Conservation (phyloP, 306 rosid genomes). For the Vigna trinervia region DNA sequence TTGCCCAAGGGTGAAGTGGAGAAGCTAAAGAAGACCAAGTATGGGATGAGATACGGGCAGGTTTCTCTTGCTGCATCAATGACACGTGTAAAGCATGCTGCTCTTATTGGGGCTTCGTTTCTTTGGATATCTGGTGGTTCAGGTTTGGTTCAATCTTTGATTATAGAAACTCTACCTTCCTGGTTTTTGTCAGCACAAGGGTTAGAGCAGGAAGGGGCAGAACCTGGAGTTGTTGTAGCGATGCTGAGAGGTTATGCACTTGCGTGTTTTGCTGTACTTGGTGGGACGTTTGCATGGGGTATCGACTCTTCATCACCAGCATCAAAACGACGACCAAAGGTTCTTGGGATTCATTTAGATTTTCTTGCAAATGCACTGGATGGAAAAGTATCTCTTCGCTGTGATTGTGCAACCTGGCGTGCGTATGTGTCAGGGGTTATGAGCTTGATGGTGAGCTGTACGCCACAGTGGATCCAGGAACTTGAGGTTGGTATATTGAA, state of each 20-base stretch:
- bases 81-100: constrained; percentile 84
- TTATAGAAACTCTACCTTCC: constrained; percentile 88
- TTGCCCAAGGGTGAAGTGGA: constrained; percentile 56
- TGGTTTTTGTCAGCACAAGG: constrained; percentile 85
- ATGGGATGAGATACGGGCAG: constrained; percentile 62
- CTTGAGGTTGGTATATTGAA: constrained; percentile 73
- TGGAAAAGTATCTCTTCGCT: constrained; percentile 82
- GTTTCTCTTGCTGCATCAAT: constrained; percentile 83
- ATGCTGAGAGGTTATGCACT: constrained; percentile 91
- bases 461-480: constrained; percentile 85
- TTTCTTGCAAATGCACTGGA: constrained; percentile 87
- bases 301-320: constrained; percentile 73
- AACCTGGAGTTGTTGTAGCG: constrained; percentile 70
- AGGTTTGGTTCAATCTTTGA: constrained; percentile 72
- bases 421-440: constrained; percentile 76
- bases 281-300: constrained; percentile 95
- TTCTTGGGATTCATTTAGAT: constrained; percentile 78
- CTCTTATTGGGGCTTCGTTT: constrained; percentile 86
- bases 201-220: constrained; percentile 61
- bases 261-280: constrained; percentile 80
- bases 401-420: constrained; percentile 82
- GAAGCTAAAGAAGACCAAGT: constrained; percentile 58
- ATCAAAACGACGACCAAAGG: constrained; percentile 75
- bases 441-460: constrained; percentile 81
- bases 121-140: constrained; percentile 89